Conservation (phyloP, 441 rosid species). For the Euphorbia corollata region DNA sequence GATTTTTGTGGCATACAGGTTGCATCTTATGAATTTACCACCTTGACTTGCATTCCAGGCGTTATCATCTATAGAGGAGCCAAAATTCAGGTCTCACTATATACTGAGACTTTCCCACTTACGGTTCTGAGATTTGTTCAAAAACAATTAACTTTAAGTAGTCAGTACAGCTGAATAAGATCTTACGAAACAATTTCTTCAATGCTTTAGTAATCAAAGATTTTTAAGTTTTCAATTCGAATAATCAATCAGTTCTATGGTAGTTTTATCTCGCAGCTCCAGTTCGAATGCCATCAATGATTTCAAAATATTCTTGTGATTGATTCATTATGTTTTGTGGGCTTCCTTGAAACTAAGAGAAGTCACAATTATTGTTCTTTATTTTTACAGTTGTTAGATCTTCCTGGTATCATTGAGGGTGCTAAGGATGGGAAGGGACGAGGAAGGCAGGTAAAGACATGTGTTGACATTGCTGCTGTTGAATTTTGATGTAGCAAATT, state of each 20-base stretch:
- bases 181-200: not conserved
- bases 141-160: not conserved
- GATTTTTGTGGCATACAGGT: constrained; percentile 43
- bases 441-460: constrained; percentile 71
- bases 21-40: constrained; percentile 96
- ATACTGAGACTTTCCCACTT: not conserved
- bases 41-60: constrained; percentile 93
- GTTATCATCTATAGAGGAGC: constrained; percentile 91
- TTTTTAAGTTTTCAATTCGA: not conserved
- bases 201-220: not conserved
- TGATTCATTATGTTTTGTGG: not conserved
- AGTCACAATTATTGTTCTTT: constrained; percentile 3
- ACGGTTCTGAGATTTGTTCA: not conserved
- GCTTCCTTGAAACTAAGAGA: not conserved
- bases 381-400: constrained; percentile 72
- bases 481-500: not conserved
- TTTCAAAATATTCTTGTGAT: not conserved
- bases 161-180: not conserved
- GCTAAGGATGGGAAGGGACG: constrained; percentile 99
- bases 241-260: not conserved
- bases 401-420: constrained; percentile 98
- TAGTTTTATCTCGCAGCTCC: not conserved
- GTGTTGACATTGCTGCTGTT: not conserved
- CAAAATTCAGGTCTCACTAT: constrained; percentile 68
- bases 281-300: not conserved